These are phyloP conservation scores for Middelhovenomyces tepae DNA, from an alignment of 805 yeast species.

Conservation along the genomic window DNA sequence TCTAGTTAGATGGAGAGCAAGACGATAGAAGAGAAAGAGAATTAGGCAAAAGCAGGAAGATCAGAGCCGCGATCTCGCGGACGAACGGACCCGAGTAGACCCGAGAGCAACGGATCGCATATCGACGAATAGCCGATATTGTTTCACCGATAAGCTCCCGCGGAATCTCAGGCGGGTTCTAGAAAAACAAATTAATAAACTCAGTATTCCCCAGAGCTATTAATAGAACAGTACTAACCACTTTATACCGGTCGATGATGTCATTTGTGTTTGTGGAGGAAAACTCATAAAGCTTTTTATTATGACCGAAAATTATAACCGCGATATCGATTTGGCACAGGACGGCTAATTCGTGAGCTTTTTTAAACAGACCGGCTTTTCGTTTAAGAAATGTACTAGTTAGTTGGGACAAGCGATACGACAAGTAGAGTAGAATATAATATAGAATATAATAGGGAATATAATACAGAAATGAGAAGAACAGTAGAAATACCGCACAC, in stretches of 20 bases:
- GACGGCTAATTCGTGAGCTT: constrained; percentile 79
- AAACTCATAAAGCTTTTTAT: constrained; percentile 72
- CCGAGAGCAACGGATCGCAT: no score
- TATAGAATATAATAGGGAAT: not conserved
- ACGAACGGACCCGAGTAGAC: no score
- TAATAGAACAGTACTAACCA: constrained; percentile 12
- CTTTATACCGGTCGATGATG: constrained; percentile 23
- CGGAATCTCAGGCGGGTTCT: no score
- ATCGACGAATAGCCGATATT: no score
- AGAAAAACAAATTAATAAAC: no score
- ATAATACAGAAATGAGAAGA: not conserved
- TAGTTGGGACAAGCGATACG: constrained; percentile 15
- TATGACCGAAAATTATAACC: constrained; percentile 76
- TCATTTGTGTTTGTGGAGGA: constrained; percentile 58
- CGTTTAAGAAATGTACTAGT: constrained; percentile 74
- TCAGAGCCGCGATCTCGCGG: no score
- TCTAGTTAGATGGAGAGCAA: no score
- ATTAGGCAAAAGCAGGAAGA: no score
- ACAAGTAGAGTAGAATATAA: not conserved
- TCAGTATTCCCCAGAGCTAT: no score
- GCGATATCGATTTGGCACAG: constrained; percentile 91
- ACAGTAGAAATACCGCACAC: not conserved
- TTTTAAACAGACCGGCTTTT: constrained; percentile 81
- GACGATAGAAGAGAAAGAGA: no score
- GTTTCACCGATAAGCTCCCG: no score